Evolutionary conservation across 768 basidiomycete genomes (phyloP), one percentile per base, ranked within the genome.

Genomic region (Nidularia sp.): DNA sequence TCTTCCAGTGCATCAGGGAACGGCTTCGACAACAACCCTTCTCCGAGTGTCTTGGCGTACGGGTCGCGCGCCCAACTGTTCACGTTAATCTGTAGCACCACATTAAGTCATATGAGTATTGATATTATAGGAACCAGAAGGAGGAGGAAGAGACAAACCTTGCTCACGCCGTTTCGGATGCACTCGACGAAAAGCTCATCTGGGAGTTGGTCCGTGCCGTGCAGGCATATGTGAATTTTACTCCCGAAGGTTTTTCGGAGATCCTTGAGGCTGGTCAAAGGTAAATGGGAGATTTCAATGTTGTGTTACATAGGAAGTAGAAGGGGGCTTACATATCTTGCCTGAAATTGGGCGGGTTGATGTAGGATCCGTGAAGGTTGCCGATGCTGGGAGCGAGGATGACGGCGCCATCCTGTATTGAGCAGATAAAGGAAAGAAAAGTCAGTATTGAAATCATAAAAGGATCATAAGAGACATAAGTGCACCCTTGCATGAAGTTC

Each of bases 311-410:
- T n/a, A 52, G 34, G 15, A 31, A 47, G 32, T 13, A 22, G n/a
- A 45, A 6, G 35, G 6, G 47, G 6, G 57, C 67, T 6, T 36
- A 74, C 75, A 77, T 78, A 32, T 74, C 67, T 48, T 73, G 72
- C 8, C 68, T 67, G 58, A 77, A 76, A 55, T 75, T 72, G 5
- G 76, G 75, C 13, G 74, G 72, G 36, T 70, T 72, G 51, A 76
- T 54, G 52, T 77, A 78, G 22, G 67, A 69, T 8, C 76, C 75
- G 49, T 77, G 77, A 3, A 77, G 60, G 49, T 78, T 78, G 2
- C 77, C 76, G 46, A 77, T 77, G 51, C 74, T 75, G 2, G 77
- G 76, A 8, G 76, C 75, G 25, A 77, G 64, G 39, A 78, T 72
- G 41, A 67, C 63, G 4, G 76, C 74, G 12, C 76, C 8, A 74